A percentile compares a stretch with the other conserved stretches of the same genome.
These are phyloP conservation scores for Yarrowia sp. DNA, from an alignment of 805 yeast species.

Conservation along the genomic window DNA sequence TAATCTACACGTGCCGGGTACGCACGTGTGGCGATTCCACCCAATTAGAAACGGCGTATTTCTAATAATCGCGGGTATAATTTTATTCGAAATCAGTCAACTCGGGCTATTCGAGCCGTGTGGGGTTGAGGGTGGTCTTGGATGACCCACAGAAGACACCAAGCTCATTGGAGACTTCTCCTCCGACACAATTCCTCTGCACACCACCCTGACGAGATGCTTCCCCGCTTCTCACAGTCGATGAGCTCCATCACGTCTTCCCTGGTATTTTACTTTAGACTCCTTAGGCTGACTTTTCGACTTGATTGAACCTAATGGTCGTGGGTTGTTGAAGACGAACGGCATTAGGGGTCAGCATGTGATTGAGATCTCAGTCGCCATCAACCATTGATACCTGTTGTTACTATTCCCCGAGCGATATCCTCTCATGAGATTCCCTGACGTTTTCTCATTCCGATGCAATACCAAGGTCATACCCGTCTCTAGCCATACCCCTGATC, in stretches of 20 bases:
- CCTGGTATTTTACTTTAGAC: background rate
- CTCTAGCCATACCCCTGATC: slow-evolving; percentile 7
- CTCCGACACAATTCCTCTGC: background rate
- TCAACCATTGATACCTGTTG: background rate
- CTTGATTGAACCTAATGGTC: slow-evolving; percentile 2
- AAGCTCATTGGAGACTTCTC: too few relatives aligned
- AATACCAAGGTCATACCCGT: background rate
- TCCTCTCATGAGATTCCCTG: background rate
- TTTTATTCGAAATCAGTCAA: background rate
- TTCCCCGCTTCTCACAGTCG: background rate
- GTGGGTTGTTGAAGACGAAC: background rate
- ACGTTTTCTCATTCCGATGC: too few relatives aligned
- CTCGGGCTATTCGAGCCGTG: too few relatives aligned
- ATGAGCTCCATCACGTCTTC: background rate
- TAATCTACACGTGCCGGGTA: slow-evolving; percentile 7
- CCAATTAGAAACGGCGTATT: slow-evolving; percentile 1
- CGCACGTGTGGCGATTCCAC: background rate
- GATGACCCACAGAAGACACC: too few relatives aligned
- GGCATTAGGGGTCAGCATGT: background rate
- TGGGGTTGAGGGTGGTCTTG: background rate
- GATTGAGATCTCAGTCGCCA: background rate
- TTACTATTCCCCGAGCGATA: background rate
- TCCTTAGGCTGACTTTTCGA: background rate
- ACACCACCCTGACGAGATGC: background rate
- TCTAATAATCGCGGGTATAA: background rate